phyloP scores from a whole-genome alignment of 805 yeast genomes.

The Pichia thaimueangensis region DNA sequence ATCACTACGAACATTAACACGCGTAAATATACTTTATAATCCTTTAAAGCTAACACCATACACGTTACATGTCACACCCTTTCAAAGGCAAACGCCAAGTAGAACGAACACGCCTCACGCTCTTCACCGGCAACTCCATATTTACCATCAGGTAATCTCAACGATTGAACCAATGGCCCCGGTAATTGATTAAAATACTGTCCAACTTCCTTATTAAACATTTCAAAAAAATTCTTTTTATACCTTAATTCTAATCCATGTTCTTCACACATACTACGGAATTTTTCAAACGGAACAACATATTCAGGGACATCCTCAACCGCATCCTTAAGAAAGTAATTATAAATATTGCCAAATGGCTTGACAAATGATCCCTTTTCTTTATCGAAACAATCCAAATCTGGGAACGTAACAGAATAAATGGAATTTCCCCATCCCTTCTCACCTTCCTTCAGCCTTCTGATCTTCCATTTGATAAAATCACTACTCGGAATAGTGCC shows the following conservation, averaged over 20 bases:
- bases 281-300: slow-evolving; percentile 88
- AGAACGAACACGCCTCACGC: slow-evolving; percentile 80
- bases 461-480: slow-evolving; percentile 63
- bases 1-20: no score
- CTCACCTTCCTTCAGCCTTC: slow-evolving; percentile 43
- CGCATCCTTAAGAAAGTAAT: slow-evolving; percentile 82
- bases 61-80: slow-evolving; percentile 5
- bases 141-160: slow-evolving; percentile 70
- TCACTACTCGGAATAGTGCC: slow-evolving; percentile 95
- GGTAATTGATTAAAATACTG: slow-evolving; percentile 53
- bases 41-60: no score
- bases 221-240: slow-evolving; percentile 71
- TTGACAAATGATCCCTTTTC: slow-evolving; percentile 66
- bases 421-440: slow-evolving; percentile 79
- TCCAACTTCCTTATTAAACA: slow-evolving; percentile 76
- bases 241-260: slow-evolving; percentile 67
- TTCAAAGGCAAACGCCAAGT: slow-evolving; percentile 77
- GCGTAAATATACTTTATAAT: no score
- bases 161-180: slow-evolving; percentile 52
- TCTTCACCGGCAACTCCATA: slow-evolving; percentile 87
- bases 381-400: slow-evolving; percentile 39
- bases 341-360: slow-evolving; percentile 80
- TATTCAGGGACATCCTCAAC: slow-evolving; percentile 95
- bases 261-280: slow-evolving; percentile 78
- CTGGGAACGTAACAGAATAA: slow-evolving; percentile 75